A percentile compares a stretch with the other conserved stretches of the same genome.
Evolutionary conservation across 768 basidiomycete genomes (phyloP).

Genomic region (Rhodotorula paludigena): DNA sequence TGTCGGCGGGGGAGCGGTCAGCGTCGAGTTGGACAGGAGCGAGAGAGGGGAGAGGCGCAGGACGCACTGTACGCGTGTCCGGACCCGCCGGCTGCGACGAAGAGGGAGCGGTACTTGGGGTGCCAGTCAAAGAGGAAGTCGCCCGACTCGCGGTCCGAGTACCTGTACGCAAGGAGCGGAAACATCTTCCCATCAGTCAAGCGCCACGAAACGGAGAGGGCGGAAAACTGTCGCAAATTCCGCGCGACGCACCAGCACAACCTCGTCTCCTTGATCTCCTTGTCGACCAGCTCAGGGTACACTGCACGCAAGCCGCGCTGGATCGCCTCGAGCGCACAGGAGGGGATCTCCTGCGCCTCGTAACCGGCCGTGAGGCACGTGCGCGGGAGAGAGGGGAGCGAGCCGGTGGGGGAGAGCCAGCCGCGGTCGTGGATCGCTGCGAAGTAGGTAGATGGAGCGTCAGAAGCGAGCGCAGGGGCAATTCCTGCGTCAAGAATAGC

Average conservation of each 20-base stretch:
- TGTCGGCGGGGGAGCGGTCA: not conserved
- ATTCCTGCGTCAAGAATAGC: not conserved
- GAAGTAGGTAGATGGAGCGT: not conserved
- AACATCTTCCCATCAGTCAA: no score
- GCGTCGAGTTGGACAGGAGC: no score
- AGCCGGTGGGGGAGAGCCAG: conserved; percentile 51
- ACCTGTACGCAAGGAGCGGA: conserved; percentile 67
- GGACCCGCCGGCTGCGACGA: conserved; percentile 80
- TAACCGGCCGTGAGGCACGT: conserved; percentile 42
- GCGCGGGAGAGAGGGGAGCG: conserved; percentile 29
- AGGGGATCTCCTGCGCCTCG: conserved; percentile 54
- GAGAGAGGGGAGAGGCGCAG: conserved; percentile 1
- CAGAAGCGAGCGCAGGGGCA: no score
- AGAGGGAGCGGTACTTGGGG: conserved; percentile 56
- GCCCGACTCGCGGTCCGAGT: conserved; percentile 77
- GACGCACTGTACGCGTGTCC: conserved; percentile 76
- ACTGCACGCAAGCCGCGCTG: conserved; percentile 56
- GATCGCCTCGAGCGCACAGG: conserved; percentile 53
- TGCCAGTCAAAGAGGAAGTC: conserved; percentile 84
- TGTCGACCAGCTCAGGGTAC: conserved; percentile 70
- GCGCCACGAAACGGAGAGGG: no score
- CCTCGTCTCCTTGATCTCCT: conserved; percentile 66
- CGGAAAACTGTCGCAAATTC: no score
- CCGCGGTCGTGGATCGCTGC: conserved; percentile 68
- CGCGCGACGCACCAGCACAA: conserved; percentile 70